phyloP scores from a whole-genome alignment of 768 basidiomycete genomes.

The Aureoboletus auriporus region DNA sequence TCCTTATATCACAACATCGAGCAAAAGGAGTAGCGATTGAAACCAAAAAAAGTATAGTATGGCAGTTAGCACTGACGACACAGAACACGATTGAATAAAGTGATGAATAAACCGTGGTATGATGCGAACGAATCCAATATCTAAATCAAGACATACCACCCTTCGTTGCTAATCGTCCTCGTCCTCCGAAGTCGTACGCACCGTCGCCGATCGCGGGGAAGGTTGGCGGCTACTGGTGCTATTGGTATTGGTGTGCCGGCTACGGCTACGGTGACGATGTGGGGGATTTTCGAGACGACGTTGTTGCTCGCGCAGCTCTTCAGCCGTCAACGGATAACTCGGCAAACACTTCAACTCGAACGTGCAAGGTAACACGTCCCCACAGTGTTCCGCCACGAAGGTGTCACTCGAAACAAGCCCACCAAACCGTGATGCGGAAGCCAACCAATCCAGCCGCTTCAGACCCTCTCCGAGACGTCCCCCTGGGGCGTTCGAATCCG shows the following conservation, averaged over 20 bases:
- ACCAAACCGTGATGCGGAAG: slow-evolving; percentile 55
- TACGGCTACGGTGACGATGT: slow-evolving; percentile 18
- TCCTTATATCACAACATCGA: too few relatives aligned
- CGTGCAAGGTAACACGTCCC: slow-evolving; percentile 51
- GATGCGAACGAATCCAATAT: background rate
- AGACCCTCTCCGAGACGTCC: slow-evolving; percentile 61
- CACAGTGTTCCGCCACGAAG: slow-evolving; percentile 41
- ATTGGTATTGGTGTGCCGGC: slow-evolving; percentile 8
- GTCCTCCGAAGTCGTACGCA: slow-evolving; percentile 5
- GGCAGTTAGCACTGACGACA: too few relatives aligned
- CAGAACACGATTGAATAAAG: slow-evolving; percentile 12
- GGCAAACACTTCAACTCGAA: slow-evolving; percentile 53
- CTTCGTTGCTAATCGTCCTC: slow-evolving; percentile 12
- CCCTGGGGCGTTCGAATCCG: slow-evolving; percentile 61
- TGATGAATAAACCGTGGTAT: slow-evolving; percentile 25
- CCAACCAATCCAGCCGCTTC: slow-evolving; percentile 65
- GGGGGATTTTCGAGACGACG: slow-evolving; percentile 25
- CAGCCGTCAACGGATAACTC: slow-evolving; percentile 43
- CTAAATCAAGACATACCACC: background rate
- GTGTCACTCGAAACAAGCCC: slow-evolving; percentile 49
- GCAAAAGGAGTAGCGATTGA: too few relatives aligned
- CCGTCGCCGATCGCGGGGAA: slow-evolving; percentile 16
- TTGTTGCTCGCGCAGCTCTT: slow-evolving; percentile 49
- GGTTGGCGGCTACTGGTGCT: slow-evolving; percentile 11
- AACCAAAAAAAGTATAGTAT: too few relatives aligned